Evolutionary conservation across 2,329 filamentous ascomycete genomes (phyloP).

Genomic region (Aspergillus alliaceus): DNA sequence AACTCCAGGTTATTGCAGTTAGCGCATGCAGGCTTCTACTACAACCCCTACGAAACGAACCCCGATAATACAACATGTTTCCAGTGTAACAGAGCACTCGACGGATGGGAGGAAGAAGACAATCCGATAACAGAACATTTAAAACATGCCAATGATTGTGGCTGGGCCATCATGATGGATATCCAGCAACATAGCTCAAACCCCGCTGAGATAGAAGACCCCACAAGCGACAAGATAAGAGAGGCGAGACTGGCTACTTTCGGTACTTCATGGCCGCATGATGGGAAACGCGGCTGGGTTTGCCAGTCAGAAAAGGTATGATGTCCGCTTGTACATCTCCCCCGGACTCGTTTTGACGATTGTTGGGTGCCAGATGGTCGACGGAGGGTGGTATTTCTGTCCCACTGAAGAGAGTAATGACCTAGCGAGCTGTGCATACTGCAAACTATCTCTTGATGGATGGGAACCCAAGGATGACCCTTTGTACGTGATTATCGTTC

Average conservation of each 20-base stretch:
- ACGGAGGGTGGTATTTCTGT: conserved; percentile 92
- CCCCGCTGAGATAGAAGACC: conserved; percentile 64
- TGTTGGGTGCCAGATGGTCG: conserved; percentile 65
- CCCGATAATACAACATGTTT: conserved; percentile 91
- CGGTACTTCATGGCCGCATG: conserved; percentile 82
- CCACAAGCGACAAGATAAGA: conserved; percentile 67
- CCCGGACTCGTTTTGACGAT: conserved; percentile 17
- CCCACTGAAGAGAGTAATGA: conserved; percentile 81
- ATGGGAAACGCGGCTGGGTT: conserved; percentile 82
- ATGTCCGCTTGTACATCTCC: neutral
- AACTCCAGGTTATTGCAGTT: conserved; percentile 55
- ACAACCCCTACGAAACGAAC: conserved; percentile 70
- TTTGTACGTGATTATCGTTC: conserved; percentile 56
- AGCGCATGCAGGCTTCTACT: conserved; percentile 89
- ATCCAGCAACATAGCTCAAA: conserved; percentile 48
- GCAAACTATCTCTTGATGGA: conserved; percentile 82
- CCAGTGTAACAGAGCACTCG: conserved; percentile 77
- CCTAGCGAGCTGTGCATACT: conserved; percentile 88
- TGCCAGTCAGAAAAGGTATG: conserved; percentile 82
- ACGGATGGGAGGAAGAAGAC: conserved; percentile 89
- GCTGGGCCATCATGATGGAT: conserved; percentile 78
- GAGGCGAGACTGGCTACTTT: conserved; percentile 83
- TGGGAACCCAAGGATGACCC: conserved; percentile 95
- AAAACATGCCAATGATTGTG: conserved; percentile 77
- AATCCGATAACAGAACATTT: conserved; percentile 82